Conservation (phyloP, 352 stramenopile genomes). For the Peronospora destructor region DNA sequence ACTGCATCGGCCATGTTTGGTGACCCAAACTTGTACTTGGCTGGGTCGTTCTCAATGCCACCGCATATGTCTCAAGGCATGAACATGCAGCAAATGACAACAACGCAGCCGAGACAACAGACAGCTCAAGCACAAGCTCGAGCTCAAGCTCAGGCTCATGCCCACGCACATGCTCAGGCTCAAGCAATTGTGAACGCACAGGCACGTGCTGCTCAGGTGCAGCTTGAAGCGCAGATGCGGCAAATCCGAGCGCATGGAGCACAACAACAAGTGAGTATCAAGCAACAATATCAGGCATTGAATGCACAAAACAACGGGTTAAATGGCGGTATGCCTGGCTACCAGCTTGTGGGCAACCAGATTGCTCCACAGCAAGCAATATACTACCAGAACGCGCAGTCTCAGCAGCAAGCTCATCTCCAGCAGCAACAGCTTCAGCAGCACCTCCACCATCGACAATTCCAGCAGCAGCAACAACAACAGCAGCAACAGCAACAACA, state of each 20-base stretch:
- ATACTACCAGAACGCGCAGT: conserved; percentile 46
- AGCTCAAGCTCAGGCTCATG: conserved; percentile 31
- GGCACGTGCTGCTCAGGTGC: conserved; percentile 35
- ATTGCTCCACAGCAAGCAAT: conserved; percentile 48
- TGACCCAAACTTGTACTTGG: conserved; percentile 61
- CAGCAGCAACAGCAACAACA: conserved; percentile 34
- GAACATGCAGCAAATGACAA: conserved; percentile 49
- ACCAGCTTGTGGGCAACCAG: conserved; percentile 62
- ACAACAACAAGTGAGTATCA: conserved; percentile 39
- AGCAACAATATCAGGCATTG: conserved; percentile 63
- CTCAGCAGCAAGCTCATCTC: conserved; percentile 41
- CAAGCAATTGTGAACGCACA: conserved; percentile 52
- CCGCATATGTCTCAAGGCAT: conserved; percentile 49
- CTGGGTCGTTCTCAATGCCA: conserved; percentile 44
- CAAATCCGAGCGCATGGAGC: conserved; percentile 29
- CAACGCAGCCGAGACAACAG: conserved; percentile 34
- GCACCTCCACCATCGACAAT: conserved; percentile 35
- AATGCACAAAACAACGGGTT: conserved; percentile 37
- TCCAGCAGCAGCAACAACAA: conserved; percentile 37
- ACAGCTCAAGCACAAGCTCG: conserved; percentile 33
- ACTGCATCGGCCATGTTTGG: conserved; percentile 48
- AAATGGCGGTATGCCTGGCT: conserved; percentile 42
- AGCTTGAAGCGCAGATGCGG: conserved; percentile 45
- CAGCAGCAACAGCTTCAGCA: conserved; percentile 46
- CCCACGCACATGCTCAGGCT: conserved; percentile 36